Percentiles rank a stretch among this genome's conserved stretches.
Conservation (phyloP, 106 monocot species). For the Agapanthus africanus region DNA sequence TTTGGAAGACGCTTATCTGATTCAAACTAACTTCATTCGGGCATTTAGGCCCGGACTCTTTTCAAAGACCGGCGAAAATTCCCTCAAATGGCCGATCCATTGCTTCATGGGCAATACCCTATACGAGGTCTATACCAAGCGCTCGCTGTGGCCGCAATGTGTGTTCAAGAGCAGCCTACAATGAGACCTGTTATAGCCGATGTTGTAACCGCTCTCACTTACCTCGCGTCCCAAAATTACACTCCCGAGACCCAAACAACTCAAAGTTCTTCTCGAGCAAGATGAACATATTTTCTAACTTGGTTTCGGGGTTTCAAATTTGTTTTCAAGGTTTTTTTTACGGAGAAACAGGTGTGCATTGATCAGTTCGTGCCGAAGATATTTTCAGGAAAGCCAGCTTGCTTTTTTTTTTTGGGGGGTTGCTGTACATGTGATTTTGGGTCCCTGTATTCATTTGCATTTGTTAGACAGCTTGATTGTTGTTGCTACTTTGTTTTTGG, state of each 20-base stretch:
- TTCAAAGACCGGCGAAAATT: constrained; percentile 37
- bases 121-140: constrained; percentile 28
- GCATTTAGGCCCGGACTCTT: constrained; percentile 30
- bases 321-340: too few relatives aligned
- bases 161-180: constrained; percentile 31
- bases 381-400: not conserved
- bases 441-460: not conserved
- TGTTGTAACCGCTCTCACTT: constrained; percentile 36
- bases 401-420: not conserved
- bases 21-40: too few relatives aligned
- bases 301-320: too few relatives aligned
- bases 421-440: not conserved
- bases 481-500: too few relatives aligned
- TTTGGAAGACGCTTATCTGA: not conserved
- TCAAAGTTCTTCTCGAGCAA: not conserved
- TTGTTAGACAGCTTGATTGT: too few relatives aligned
- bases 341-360: too few relatives aligned
- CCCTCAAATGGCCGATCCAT: constrained; percentile 30
- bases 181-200: constrained; percentile 24
- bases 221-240: constrained; percentile 29
- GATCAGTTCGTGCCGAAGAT: too few relatives aligned
- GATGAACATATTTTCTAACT: not conserved
- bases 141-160: constrained; percentile 33
- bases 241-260: not conserved
- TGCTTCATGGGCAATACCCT: constrained; percentile 24